These are phyloP conservation scores for Stentor coeruleus DNA, from an alignment of 73 alveolate species.

Conservation along the genomic window DNA sequence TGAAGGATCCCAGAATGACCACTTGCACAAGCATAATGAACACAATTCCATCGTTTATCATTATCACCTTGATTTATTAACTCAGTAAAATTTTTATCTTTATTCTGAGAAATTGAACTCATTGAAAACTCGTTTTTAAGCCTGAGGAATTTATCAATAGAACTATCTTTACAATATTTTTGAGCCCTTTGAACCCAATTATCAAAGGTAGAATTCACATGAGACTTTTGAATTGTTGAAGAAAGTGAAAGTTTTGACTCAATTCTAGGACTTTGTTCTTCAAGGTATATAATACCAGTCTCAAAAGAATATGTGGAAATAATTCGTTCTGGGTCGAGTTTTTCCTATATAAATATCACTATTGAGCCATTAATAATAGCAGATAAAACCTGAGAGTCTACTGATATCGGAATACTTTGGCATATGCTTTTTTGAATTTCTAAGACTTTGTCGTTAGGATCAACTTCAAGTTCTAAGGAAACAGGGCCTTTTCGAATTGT, in stretches of 20 bases:
- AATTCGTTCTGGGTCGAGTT: too few relatives aligned
- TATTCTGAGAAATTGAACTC: background rate
- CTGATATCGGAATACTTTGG: too few relatives aligned
- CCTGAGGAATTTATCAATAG: background rate
- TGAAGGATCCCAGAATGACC: slow-evolving; percentile 13
- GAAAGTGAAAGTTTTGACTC: background rate
- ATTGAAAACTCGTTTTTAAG: background rate
- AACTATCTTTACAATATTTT: background rate
- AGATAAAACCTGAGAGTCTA: too few relatives aligned
- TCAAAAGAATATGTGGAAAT: too few relatives aligned
- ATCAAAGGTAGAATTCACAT: background rate
- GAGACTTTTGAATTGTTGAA: background rate
- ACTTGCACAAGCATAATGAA: slow-evolving; percentile 18
- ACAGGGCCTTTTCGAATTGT: too few relatives aligned
- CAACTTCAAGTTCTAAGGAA: too few relatives aligned
- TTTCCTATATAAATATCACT: too few relatives aligned
- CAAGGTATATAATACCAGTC: too few relatives aligned
- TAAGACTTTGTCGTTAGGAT: too few relatives aligned
- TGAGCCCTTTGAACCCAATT: background rate
- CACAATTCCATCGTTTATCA: slow-evolving; percentile 1
- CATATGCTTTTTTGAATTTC: too few relatives aligned
- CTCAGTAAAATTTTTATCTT: background rate
- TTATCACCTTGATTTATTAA: background rate
- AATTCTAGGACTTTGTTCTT: too few relatives aligned
- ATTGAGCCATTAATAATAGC: too few relatives aligned